These are phyloP conservation scores for Limnanthes douglasii DNA, from an alignment of 345 rosid species.

Conservation along the genomic window DNA sequence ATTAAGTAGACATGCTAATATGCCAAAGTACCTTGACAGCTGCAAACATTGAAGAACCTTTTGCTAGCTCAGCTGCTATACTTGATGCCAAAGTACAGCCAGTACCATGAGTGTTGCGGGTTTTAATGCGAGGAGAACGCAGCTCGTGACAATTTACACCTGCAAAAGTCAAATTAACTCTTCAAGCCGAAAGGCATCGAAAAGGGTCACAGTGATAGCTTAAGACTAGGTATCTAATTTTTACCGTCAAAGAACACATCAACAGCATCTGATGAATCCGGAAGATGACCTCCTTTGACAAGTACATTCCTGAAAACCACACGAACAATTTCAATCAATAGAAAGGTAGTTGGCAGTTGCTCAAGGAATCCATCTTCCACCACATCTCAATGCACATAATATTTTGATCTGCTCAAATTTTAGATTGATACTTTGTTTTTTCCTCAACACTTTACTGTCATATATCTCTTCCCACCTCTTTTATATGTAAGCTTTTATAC, in stretches of 20 bases:
- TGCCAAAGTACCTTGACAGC: slow-evolving; percentile 61
- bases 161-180: slow-evolving; percentile 12
- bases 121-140: slow-evolving; percentile 46
- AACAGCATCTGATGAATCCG: slow-evolving; percentile 66
- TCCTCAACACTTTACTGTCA: no score
- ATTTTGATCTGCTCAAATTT: no score
- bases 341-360: background rate
- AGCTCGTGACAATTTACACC: slow-evolving; percentile 56
- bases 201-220: background rate
- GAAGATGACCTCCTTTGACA: slow-evolving; percentile 95
- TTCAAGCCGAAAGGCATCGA: background rate
- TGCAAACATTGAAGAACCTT: slow-evolving; percentile 67
- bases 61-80: slow-evolving; percentile 92
- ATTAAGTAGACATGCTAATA: background rate
- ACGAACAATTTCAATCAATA: background rate
- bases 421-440: no score
- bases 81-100: slow-evolving; percentile 98
- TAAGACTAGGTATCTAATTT: background rate
- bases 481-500: no score
- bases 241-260: slow-evolving; percentile 78
- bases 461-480: no score
- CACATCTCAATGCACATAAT: no score
- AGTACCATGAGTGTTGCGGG: slow-evolving; percentile 84
- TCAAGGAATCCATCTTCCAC: no score
- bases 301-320: slow-evolving; percentile 52